Base-by-base conservation (phyloP, 768 basidiomycete genomes). In the Rickenella mellea region DNA sequence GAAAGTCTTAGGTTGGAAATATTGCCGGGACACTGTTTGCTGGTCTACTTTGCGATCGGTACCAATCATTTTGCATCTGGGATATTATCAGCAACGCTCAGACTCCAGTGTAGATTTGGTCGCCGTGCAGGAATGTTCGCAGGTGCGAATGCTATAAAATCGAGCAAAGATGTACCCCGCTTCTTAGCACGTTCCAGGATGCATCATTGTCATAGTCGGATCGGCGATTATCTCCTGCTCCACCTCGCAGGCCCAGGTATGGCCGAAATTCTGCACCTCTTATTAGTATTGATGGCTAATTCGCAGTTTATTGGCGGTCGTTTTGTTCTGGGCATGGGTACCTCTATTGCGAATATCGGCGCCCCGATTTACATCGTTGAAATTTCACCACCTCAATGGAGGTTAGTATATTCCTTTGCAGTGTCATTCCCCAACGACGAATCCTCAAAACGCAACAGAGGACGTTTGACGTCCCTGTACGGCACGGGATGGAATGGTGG, bases 301-400 rank as follows among this genome's bases (percentile, higher is more conserved):
- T 39, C 48, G 3, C 55, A 60, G 41, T 56, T 64, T 44, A 52
- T 61, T 39, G 62, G 55, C 21, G 61, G 57, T n/a, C 50, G 55
- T 27, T 61, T 62, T 48, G 44, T 63, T 25, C 51, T 63, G 26
- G 60, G 61, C 40, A 51, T 54, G 40, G 44, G 47, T 7, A 40
- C 45, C 27, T 27, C 47, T 3, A 29, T 45, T 24, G 44, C 47
- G 22, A 45, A 31, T 5, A 32, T 48, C n/a, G 44, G 36, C 5
- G 52, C 62, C 6, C 54, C 54, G 20, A 45, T 48, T 5, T 62
- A 62, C 48, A 53, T 49, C 29, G 54, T 59, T 38, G 63, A 64
- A 43, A 57, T 62, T 26, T 54, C 57, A 22, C 63, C 63, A 29
- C 55, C 58, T 6, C 51, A 50, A 40, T 55, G 47, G 48, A 43